These are phyloP conservation scores for Ogataea nakhonphanomensis DNA, from an alignment of 805 yeast genomes.

Conservation along the genomic window DNA sequence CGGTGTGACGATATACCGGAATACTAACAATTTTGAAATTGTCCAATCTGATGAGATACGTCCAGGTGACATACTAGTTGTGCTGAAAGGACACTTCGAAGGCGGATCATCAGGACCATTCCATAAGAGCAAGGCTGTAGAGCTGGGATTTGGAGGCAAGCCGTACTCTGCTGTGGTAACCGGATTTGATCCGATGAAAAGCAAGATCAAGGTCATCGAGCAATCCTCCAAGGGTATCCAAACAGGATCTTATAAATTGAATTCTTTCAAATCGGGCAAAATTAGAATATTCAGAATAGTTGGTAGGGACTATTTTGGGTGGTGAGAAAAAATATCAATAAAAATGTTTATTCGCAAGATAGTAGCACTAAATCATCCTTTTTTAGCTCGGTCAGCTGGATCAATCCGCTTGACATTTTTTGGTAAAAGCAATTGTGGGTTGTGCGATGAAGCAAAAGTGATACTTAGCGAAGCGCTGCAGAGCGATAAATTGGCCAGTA, in stretches of 20 bases:
- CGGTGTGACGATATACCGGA: slow-evolving; percentile 71
- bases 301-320: slow-evolving; percentile 67
- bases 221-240: slow-evolving; percentile 50
- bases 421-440: slow-evolving; percentile 65
- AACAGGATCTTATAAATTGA: slow-evolving; percentile 60
- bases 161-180: slow-evolving; percentile 60
- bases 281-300: slow-evolving; percentile 77
- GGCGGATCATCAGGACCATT: slow-evolving; percentile 48
- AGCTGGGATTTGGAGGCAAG: slow-evolving; percentile 52
- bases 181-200: slow-evolving; percentile 72
- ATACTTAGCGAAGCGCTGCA: slow-evolving; percentile 44
- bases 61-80: slow-evolving; percentile 82
- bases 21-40: slow-evolving; percentile 46
- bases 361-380: not conserved
- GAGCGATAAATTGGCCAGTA: slow-evolving; percentile 16
- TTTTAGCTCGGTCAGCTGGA: not conserved
- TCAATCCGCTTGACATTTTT: slow-evolving; percentile 49
- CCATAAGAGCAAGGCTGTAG: slow-evolving; percentile 33
- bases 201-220: slow-evolving; percentile 66
- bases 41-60: slow-evolving; percentile 57
- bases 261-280: slow-evolving; percentile 75
- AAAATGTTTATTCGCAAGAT: not conserved
- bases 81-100: slow-evolving; percentile 71
- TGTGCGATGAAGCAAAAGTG: slow-evolving; percentile 62
- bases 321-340: slow-evolving; percentile 40